Percentiles rank a stretch among this genome's conserved stretches.
phyloP scores from a whole-genome alignment of 208 protist species.

The Trypanosoma scelopori region DNA sequence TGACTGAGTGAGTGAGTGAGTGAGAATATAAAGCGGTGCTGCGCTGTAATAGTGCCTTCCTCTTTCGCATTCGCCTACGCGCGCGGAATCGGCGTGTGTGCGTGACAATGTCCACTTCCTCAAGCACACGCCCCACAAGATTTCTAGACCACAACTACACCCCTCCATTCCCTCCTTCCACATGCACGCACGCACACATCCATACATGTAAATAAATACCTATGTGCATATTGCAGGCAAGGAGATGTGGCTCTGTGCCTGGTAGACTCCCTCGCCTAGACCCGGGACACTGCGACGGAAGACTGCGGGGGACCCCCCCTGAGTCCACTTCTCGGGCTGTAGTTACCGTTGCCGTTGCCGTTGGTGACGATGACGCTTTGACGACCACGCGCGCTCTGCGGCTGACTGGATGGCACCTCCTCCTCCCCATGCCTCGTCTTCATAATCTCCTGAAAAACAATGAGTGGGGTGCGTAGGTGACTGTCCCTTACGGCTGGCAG shows the following conservation, averaged over 20 bases:
- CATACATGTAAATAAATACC: constrained; percentile 13
- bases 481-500: constrained; percentile 65
- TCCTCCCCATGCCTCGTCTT: constrained; percentile 53
- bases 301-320: too few relatives aligned
- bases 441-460: constrained; percentile 78
- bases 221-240: constrained; percentile 7
- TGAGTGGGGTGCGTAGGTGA: constrained; percentile 67
- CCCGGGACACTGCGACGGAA: constrained; percentile 43
- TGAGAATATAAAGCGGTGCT: too few relatives aligned
- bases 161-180: too few relatives aligned
- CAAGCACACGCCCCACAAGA: too few relatives aligned
- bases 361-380: constrained; percentile 12
- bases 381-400: constrained; percentile 14
- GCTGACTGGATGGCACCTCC: constrained; percentile 16
- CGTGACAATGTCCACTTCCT: too few relatives aligned
- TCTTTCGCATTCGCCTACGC: too few relatives aligned
- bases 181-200: constrained; percentile 19
- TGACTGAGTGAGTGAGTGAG: too few relatives aligned
- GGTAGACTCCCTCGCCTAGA: constrained; percentile 26
- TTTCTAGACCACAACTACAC: too few relatives aligned
- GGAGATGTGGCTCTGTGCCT: too few relatives aligned
- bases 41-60: too few relatives aligned
- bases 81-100: too few relatives aligned
- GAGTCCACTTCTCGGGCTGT: too few relatives aligned
- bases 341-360: constrained; percentile 10